Evolutionary conservation across 2,329 filamentous ascomycete genomes (phyloP), one percentile per base, ranked within the genome.

Genomic region (Colletotrichum limetticola): DNA sequence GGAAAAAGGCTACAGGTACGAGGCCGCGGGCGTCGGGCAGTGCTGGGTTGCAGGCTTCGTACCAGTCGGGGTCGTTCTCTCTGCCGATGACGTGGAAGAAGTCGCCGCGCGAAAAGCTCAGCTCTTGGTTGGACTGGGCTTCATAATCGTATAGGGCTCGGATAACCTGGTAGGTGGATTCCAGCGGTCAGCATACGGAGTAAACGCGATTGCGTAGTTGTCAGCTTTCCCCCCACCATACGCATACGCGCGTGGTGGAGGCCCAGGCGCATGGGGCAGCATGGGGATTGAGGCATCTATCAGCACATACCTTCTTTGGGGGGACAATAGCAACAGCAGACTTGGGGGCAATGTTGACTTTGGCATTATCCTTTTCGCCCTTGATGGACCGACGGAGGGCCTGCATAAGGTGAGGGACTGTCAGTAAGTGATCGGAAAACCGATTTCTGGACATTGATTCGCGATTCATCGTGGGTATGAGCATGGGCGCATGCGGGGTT

Each of bases 31-130:
- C 94, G 83, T 93, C 93, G 79, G 94, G 95, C 76, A 98, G 88
- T 63, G 94, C 90, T 74, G 97, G 97, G 81, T 99, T 99, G 88
- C 95, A 98, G 68, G 96, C 97, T 85, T 98, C 97, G 88, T 98
- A 99, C 96, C 97, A 99, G 81, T 98, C 95, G 53, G 87, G 86
- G 82, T 98, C 96, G 87, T 98, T 93, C 85, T 98, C 97, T 82
- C 96, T 93, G 79, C 94, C 95, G 82, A 98, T 96, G 76, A 99
- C 97, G 86, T 98, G 96, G 82, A 99, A 97, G 83, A 98, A 99
- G 83, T 99, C 97, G 80, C 97, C 97, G 81, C 95, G 94, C 76
- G 92, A 95, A 84, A 99, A 99, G 81, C 93, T 93, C 78, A 99
- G 88, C 85, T 98, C 92, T 81, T 96, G 93, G 66, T 85, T 85